Base-by-base conservation (phyloP, 164 flowering plant species). In the Pachysandra terminalis region DNA sequence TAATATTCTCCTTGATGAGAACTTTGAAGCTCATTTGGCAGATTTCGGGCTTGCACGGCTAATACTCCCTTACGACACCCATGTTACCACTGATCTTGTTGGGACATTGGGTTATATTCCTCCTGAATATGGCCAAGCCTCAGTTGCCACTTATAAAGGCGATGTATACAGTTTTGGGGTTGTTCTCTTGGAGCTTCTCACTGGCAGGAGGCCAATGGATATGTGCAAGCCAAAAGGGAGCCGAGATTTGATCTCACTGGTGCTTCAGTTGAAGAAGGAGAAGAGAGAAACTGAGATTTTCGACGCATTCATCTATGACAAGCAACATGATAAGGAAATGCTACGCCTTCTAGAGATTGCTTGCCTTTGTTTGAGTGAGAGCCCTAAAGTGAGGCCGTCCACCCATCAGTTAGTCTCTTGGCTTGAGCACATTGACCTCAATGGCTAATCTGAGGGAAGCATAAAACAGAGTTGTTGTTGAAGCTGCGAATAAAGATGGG, bases 21-120 rank as follows among this genome's bases (percentile, higher is more conserved):
- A 83, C 28, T 91, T 89, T 68, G 82, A 77, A 76, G 94, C 97
- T 23, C 95, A 85, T 65, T 77, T 91, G 54, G 97, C 97, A 9
- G 97, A 91, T 85, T 91, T 91, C 57, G 97, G 97, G 27, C 90
- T 91, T 52, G 85, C 97, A 12, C 83, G 95, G 79, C 87, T 91
- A 8, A 72, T 91, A 58, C 78, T 68, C 5, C 87, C 93, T 1
- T 79, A 82, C 54, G 87, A 89, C 64, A 91, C 95, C 13, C 97
- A 91, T 79, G 91, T 91, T 6, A 83, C 84, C 16, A 91, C 95
- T 14, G 95, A 91, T 72, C 84, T 91, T 19, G 95, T 91, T 59
- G 95, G 97, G 52, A 91, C 97, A 19, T 57, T 91, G 25, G 97
- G 97, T 19, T 91, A 89, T 71, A 91, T 91, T 57, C 97, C 97